phyloP scores from a whole-genome alignment of 1,284 basidiomycete species.

The Polyporus tsugae region DNA sequence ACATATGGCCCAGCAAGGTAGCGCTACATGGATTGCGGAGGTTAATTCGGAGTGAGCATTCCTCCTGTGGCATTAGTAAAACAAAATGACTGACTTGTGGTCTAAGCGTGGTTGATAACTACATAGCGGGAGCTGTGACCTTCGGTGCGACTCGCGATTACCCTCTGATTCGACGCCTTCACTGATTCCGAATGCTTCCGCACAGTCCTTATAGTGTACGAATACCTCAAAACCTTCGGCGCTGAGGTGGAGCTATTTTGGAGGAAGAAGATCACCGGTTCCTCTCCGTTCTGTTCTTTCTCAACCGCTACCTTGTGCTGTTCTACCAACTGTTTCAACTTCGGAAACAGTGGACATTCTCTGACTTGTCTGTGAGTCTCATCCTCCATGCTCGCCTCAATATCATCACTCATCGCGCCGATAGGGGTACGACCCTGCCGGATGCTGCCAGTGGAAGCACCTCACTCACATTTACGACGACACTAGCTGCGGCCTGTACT shows the following conservation, averaged over 20 bases:
- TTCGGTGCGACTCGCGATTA: background rate
- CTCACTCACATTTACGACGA: background rate
- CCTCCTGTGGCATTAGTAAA: background rate
- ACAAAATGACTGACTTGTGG: background rate
- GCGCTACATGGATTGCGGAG: background rate
- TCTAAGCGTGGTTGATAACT: background rate
- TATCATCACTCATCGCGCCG: background rate
- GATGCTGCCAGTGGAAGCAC: background rate
- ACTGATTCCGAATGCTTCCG: background rate
- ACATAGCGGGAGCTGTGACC: background rate
- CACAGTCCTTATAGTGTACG: conserved; percentile 9
- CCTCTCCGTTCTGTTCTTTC: conserved; percentile 5
- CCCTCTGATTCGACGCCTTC: background rate
- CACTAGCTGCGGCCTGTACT: conserved; percentile 7
- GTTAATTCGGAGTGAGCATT: background rate
- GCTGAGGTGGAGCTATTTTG: conserved; percentile 12
- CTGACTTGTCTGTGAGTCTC: background rate
- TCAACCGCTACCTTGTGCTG: conserved; percentile 7
- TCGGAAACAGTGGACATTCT: background rate
- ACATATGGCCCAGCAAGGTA: background rate
- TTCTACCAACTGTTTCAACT: background rate
- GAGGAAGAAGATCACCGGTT: conserved; percentile 6
- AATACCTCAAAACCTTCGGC: conserved; percentile 10
- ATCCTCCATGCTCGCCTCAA: background rate
- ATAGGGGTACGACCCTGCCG: background rate